Percentiles rank a stretch among this genome's conserved stretches.
Evolutionary conservation across 2,329 filamentous ascomycete species (phyloP).

Genomic region (Oidium heveae): DNA sequence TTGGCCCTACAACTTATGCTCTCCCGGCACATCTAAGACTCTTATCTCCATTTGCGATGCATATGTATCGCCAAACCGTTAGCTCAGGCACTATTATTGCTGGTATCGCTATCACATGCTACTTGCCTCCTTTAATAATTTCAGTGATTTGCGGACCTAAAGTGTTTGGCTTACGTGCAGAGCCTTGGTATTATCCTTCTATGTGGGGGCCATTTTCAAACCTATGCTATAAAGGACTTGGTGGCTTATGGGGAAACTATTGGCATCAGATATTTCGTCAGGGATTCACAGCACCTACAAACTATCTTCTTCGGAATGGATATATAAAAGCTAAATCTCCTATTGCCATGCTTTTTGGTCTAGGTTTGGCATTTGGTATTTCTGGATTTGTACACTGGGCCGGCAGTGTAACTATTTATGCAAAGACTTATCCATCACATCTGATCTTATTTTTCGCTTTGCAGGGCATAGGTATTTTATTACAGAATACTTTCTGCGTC

Average conservation of each 20-base stretch:
- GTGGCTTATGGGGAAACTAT: slow-evolving; percentile 61
- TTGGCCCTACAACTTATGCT: slow-evolving; percentile 21
- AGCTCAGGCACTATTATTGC: slow-evolving; percentile 29
- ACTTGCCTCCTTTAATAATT: slow-evolving; percentile 30
- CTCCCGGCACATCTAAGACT: slow-evolving; percentile 19
- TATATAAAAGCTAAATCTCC: slow-evolving; percentile 16
- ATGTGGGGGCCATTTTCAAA: slow-evolving; percentile 26
- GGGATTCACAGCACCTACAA: slow-evolving; percentile 36
- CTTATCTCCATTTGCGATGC: slow-evolving; percentile 22
- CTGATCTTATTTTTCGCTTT: slow-evolving; percentile 46
- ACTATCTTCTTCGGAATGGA: slow-evolving; percentile 19
- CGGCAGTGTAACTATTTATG: slow-evolving; percentile 42
- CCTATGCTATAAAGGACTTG: slow-evolving; percentile 43
- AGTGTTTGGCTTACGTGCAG: slow-evolving; percentile 27
- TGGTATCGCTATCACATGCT: slow-evolving; percentile 35
- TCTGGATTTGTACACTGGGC: slow-evolving; percentile 45
- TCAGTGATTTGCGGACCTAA: slow-evolving; percentile 23
- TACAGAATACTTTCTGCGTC: slow-evolving; percentile 24
- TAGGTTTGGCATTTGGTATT: slow-evolving; percentile 32
- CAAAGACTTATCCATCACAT: slow-evolving; percentile 22
- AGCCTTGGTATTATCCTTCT: slow-evolving; percentile 35
- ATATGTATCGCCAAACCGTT: slow-evolving; percentile 29
- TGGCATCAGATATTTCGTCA: slow-evolving; percentile 84
- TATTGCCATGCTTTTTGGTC: slow-evolving; percentile 14
- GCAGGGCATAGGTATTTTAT: slow-evolving; percentile 37